These are phyloP conservation scores for Dispira simplex DNA, from an alignment of 192 early-diverging fungal genomes.

Conservation along the genomic window DNA sequence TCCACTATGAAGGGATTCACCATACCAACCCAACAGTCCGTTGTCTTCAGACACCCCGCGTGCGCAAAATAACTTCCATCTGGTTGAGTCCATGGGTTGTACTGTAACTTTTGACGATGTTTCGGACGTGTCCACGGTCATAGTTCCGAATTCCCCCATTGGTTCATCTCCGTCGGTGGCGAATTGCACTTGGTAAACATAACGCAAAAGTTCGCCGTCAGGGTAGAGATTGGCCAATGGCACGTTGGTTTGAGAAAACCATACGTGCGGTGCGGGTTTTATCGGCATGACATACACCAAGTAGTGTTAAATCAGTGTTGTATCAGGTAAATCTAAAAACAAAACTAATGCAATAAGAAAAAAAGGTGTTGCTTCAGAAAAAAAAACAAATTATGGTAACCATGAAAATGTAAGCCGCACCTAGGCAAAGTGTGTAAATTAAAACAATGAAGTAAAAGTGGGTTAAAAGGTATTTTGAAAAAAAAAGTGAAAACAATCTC, in stretches of 20 bases:
- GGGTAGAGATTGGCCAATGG: not conserved
- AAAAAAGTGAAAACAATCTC: too few relatives aligned
- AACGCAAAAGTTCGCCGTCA: not conserved
- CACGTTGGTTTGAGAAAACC: not conserved
- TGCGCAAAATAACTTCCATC: not conserved
- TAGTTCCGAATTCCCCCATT: not conserved
- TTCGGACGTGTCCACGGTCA: not conserved
- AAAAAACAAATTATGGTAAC: too few relatives aligned
- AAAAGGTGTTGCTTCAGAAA: too few relatives aligned
- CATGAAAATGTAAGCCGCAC: too few relatives aligned
- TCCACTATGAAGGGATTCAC: conserved; percentile 1
- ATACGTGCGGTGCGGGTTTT: not conserved
- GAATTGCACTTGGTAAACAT: not conserved
- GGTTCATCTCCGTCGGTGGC: not conserved
- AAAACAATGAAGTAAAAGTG: too few relatives aligned
- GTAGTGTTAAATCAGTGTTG: conserved; percentile 2
- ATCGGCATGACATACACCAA: not conserved
- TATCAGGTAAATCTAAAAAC: not conserved
- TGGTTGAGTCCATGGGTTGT: not conserved
- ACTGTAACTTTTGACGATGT: not conserved
- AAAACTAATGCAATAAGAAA: too few relatives aligned
- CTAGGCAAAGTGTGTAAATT: too few relatives aligned
- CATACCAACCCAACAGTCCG: not conserved
- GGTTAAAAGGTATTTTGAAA: too few relatives aligned
- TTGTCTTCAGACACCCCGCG: not conserved